Conservation (phyloP, 805 yeast genomes). For the Hanseniaspora jakobsenii region DNA sequence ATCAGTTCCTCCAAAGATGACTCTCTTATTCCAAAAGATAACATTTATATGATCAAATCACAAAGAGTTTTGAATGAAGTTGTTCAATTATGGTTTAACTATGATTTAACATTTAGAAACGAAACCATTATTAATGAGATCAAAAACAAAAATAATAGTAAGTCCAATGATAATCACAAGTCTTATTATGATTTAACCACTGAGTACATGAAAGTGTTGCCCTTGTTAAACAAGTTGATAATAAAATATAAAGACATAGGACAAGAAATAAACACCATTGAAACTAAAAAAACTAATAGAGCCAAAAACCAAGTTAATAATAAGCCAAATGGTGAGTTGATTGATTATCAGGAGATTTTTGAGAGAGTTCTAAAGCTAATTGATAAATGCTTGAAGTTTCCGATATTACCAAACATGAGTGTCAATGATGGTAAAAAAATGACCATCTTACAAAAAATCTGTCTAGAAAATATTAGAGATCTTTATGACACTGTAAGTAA, state of each 20-base stretch:
- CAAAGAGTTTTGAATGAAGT: too few species aligned
- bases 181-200: conserved; percentile 4
- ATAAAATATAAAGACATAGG: too few species aligned
- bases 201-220: conserved; percentile 11
- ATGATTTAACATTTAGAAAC: conserved; percentile 10
- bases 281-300: too few species aligned
- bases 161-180: too few species aligned
- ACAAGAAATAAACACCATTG: too few species aligned
- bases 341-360: not conserved
- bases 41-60: too few species aligned
- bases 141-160: not conserved
- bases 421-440: conserved; percentile 8
- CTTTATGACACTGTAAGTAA: too few species aligned
- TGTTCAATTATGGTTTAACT: conserved; percentile 9
- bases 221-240: not conserved
- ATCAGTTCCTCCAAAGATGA: too few species aligned
- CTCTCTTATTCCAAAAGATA: too few species aligned
- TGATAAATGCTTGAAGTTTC: conserved; percentile 12
- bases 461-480: conserved; percentile 7
- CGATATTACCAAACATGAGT: conserved; percentile 6
- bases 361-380: conserved; percentile 6
- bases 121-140: conserved; percentile 12
- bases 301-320: too few species aligned
- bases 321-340: not conserved
- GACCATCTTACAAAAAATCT: conserved; percentile 11